A percentile compares a stretch with the other conserved stretches of the same genome.
phyloP scores from a whole-genome alignment of 2,329 filamentous ascomycete genomes.

The Sarocladiaceae sp. region DNA sequence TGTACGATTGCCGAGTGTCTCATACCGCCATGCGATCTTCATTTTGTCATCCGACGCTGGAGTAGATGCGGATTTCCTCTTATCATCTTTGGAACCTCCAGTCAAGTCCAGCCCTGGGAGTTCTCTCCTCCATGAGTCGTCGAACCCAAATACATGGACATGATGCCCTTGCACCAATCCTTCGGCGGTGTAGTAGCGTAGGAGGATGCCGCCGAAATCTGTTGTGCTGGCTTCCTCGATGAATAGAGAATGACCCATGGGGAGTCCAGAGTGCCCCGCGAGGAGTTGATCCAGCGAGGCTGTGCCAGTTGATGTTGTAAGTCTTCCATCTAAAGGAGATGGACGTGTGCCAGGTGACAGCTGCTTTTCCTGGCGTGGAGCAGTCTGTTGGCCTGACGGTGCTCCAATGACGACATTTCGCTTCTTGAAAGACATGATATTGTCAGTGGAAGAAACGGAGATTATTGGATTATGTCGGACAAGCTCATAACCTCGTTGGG shows the following conservation, averaged over 20 bases:
- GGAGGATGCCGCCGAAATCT: slow-evolving; percentile 78
- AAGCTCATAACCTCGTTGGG: no score
- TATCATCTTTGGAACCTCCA: slow-evolving; percentile 19
- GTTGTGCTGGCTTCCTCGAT: slow-evolving; percentile 89
- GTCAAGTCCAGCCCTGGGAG: slow-evolving; percentile 61
- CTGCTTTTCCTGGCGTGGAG: slow-evolving; percentile 26
- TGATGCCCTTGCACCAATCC: slow-evolving; percentile 86
- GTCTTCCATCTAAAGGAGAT: slow-evolving; percentile 80
- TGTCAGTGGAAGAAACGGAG: no score
- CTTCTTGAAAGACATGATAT: slow-evolving; percentile 58
- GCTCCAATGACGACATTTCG: slow-evolving; percentile 45
- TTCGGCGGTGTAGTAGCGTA: slow-evolving; percentile 88
- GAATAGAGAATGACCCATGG: slow-evolving; percentile 72
- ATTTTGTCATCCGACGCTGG: slow-evolving; percentile 61
- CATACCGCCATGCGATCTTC: slow-evolving; percentile 99
- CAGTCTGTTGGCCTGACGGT: slow-evolving; percentile 11
- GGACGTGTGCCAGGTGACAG: slow-evolving; percentile 58
- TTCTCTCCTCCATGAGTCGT: slow-evolving; percentile 74
- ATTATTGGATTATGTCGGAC: not conserved
- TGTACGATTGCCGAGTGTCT: slow-evolving; percentile 64
- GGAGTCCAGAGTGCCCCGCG: slow-evolving; percentile 78
- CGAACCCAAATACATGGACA: slow-evolving; percentile 76
- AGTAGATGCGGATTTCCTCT: slow-evolving; percentile 27
- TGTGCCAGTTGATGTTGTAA: slow-evolving; percentile 87
- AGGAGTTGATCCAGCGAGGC: slow-evolving; percentile 77